Percentiles rank a stretch among this genome's conserved stretches.
phyloP scores from a whole-genome alignment of 148 eudicot genomes.

The Bassia scoparia region DNA sequence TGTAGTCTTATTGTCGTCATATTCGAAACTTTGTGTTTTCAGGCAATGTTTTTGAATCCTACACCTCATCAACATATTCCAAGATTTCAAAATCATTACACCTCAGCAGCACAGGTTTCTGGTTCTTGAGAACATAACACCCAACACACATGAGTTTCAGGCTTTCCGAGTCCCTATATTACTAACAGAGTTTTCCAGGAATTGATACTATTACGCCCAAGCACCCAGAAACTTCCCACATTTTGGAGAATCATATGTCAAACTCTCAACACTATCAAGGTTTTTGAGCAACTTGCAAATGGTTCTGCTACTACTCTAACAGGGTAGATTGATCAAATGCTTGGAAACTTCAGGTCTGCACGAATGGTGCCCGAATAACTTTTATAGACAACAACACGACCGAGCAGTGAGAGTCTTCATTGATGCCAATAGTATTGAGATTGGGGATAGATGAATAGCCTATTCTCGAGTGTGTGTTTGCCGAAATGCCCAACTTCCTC shows the following conservation, averaged over 20 bases:
- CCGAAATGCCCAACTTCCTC: conserved; percentile 33
- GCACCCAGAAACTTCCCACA: conserved; percentile 18
- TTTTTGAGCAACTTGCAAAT: conserved; percentile 27
- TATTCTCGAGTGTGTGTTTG: conserved; percentile 25
- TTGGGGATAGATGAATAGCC: conserved; percentile 31
- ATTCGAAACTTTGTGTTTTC: neutral
- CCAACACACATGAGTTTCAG: conserved; percentile 26
- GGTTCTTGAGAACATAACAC: conserved; percentile 19
- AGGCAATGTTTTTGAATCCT: conserved; percentile 29
- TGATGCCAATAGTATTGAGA: conserved; percentile 22
- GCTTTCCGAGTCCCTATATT: conserved; percentile 17
- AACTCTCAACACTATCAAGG: conserved; percentile 31
- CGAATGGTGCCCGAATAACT: conserved; percentile 24
- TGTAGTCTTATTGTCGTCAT: neutral
- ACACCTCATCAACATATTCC: conserved; percentile 24
- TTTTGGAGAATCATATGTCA: conserved; percentile 14
- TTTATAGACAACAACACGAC: conserved; percentile 18
- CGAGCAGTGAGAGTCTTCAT: conserved; percentile 33
- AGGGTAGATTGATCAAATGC: conserved; percentile 18
- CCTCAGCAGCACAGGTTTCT: conserved; percentile 22
- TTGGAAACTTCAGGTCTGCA: conserved; percentile 32
- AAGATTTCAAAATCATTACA: conserved; percentile 23
- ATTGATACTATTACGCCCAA: conserved; percentile 19
- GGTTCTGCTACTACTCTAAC: conserved; percentile 18
- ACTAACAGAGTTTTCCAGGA: conserved; percentile 24